Evolutionary conservation across 768 basidiomycete species (phyloP).

Genomic region (Trametes sanguinea): DNA sequence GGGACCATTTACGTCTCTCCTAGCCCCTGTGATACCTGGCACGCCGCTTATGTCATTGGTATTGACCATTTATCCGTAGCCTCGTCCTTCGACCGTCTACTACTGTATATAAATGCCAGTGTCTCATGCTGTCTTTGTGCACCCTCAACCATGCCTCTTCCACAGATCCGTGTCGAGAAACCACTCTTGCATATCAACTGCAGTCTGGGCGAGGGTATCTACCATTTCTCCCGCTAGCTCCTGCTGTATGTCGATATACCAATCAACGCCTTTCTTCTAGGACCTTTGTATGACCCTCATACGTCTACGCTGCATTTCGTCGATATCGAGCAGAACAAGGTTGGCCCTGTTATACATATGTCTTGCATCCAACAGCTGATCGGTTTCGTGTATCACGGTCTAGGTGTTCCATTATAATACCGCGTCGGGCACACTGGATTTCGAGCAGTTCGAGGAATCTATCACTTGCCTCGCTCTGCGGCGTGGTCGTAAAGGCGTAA

Average conservation of each 20-base stretch:
- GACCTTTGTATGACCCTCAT: slow-evolving; percentile 60
- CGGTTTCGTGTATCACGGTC: no score
- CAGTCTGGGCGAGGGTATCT: slow-evolving; percentile 61
- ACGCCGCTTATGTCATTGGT: slow-evolving; percentile 20
- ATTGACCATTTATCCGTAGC: slow-evolving; percentile 15
- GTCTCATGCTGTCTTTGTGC: neutral
- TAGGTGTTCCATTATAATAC: slow-evolving; percentile 58
- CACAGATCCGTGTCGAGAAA: slow-evolving; percentile 41
- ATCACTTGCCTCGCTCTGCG: slow-evolving; percentile 62
- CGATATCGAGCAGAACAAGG: slow-evolving; percentile 61
- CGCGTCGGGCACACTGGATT: slow-evolving; percentile 39
- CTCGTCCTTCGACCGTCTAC: neutral
- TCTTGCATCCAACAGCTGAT: no score
- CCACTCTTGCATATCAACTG: slow-evolving; percentile 54
- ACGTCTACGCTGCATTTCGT: slow-evolving; percentile 65
- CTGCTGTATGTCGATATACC: neutral
- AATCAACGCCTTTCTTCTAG: slow-evolving; percentile 33
- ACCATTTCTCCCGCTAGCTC: neutral
- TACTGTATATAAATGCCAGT: slow-evolving; percentile 5
- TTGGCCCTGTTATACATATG: slow-evolving; percentile 22
- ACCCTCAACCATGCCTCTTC: slow-evolving; percentile 17
- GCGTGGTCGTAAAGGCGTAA: slow-evolving; percentile 46
- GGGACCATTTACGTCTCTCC: slow-evolving; percentile 12
- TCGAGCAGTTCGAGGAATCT: slow-evolving; percentile 55
- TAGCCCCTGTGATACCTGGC: slow-evolving; percentile 13